Evolutionary conservation across 768 basidiomycete species (phyloP), one percentile per base, ranked within the genome.

Genomic region (Clathrus columnatus): DNA sequence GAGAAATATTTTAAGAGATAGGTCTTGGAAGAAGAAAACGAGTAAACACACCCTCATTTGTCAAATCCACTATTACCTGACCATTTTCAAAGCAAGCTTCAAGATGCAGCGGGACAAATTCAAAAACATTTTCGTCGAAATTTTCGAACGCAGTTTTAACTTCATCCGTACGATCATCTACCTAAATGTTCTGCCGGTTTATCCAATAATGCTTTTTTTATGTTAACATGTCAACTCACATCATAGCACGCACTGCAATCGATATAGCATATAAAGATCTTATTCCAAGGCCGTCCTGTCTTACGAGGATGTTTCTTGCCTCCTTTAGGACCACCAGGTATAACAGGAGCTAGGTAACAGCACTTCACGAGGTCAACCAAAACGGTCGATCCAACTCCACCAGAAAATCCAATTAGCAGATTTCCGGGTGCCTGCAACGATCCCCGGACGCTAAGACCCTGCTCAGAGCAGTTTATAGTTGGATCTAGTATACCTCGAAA

Each of bases 301-400:
- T 80, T 80, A 29, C 83, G 72, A 2, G 86, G 87, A 66, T 89
- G 85, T 52, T 81, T 73, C 50, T 72, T 79, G 18, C 87, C 85
- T 3, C 82, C 83, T 62, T 74, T 71, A 18, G 60, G 55, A 36
- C 63, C 66, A 16, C 57, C 60, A 11, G 26, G 21, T 27, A 69
- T 65, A 50, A 62, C 61, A 24, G 56, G 64, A 48, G 58, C 61
- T 53, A 85, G 79, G 64, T 86, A 87, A 18, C 74, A 76, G 61
- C 73, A 73, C 24, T 80, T 71, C 1, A 89, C 73, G 20, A 90
- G 70, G 64, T 91, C 84, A 16, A 90, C 72, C 10, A 91, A 72
- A 1, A 87, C 74, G 0, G 83, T 81, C 0, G 89, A 88, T 4
- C 85, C 83, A 0, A 88, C 72, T 2, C 89, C 88, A 7, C 90